Percentiles rank a stretch among this genome's conserved stretches.
Evolutionary conservation across 495 filamentous ascomycete genomes (phyloP).

Genomic region (Talaromyces nanjingensis): DNA sequence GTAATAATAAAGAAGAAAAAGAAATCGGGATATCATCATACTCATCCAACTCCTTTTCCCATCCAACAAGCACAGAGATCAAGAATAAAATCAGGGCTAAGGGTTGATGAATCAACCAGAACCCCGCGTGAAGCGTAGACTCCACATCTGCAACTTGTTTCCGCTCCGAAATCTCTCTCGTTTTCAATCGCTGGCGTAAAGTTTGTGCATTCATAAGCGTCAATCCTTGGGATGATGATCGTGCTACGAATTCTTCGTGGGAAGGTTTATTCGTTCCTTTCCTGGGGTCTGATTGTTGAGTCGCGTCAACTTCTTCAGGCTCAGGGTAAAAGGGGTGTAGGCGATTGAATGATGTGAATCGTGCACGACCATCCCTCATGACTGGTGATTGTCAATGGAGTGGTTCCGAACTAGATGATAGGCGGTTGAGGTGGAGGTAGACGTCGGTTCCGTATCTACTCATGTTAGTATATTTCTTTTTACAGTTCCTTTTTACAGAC

Average conservation of each 20-base stretch:
- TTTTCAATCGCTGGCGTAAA: conserved; percentile 40
- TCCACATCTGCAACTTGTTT: conserved; percentile 75
- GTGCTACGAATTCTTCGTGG: conserved; percentile 1
- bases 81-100: neutral
- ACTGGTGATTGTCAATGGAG: conserved; percentile 97
- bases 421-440: conserved; percentile 92
- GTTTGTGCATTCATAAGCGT: conserved; percentile 61
- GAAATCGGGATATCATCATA: neutral
- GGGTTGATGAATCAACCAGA: neutral
- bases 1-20: neutral
- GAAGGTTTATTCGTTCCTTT: conserved; percentile 4
- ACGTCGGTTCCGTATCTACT: conserved; percentile 93
- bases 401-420: conserved; percentile 92
- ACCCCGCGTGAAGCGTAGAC: neutral
- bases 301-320: conserved; percentile 23
- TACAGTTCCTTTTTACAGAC: conserved; percentile 10
- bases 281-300: neutral
- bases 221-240: conserved; percentile 70
- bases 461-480: conserved; percentile 11
- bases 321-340: conserved; percentile 35
- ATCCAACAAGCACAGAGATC: neutral
- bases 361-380: conserved; percentile 69
- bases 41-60: neutral
- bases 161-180: conserved; percentile 71
- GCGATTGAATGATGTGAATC: conserved; percentile 41